Evolutionary conservation across 1,139 yeast species (phyloP), one percentile per base, ranked within the genome.

Genomic region (Geotrichum cucujoidarum): DNA sequence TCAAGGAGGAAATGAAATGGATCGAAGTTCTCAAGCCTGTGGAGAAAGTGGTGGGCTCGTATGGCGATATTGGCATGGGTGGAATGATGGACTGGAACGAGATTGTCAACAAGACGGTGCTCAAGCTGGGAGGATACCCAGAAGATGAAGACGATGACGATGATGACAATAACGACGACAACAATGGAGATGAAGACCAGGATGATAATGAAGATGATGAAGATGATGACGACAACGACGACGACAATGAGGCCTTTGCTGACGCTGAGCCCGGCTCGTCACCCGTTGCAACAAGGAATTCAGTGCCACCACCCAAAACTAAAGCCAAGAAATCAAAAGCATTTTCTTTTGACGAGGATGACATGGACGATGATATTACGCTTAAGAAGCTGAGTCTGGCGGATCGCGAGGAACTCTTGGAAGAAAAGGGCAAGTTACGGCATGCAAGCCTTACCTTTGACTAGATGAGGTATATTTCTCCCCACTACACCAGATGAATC

Each of bases 21-120:
- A 83, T 89, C 49, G 95, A 87, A 59, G 76, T 89, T 21, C 71
- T 89, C 58, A 85, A 82, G 63, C 97, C 97, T 0, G 89, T 87
- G 4, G 97, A 89, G 63, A 89, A 89, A 64, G 95, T 89, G 8
- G 84, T 86, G 51, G 94, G 95, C 29, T 80, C 89, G 48, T 88
- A 87, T 65, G 97, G 97, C 51, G 96, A 89, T 60, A 89, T 89
- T 53, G 97, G 96, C 31, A 86, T 77, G 68, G 96, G 97, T 33
- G 97, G 96, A 16, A 89, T 89, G 97, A 77, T 95, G 72, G 96
- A 89, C 64, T 89, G 96, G 77, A 86, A 87, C 66, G 96, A 89
- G 65, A 83, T 89, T 57, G 95, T 88, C 25, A 92, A 88, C 60
- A 81, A 78, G 61, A 78, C 88, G 53, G 95, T 87, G 2, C 73